Conservation (phyloP, 2,329 filamentous ascomycete species). For the Apiospora kogelbergensis region DNA sequence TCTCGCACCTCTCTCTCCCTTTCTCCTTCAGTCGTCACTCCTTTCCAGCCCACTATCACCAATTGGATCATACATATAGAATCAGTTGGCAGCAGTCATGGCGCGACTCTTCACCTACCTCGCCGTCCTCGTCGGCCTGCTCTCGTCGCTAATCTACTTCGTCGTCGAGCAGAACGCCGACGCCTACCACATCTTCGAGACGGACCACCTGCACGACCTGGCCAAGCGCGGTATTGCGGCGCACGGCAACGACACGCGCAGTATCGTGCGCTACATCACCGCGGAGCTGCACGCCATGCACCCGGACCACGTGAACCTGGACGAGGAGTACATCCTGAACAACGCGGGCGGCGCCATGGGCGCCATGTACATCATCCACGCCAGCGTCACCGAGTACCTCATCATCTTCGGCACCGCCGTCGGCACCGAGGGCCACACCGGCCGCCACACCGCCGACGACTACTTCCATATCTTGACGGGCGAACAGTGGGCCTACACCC, state of each 20-base stretch:
- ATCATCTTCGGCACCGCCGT: slow-evolving; percentile 84
- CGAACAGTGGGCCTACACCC: slow-evolving; percentile 72
- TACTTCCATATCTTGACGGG: slow-evolving; percentile 90
- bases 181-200: slow-evolving; percentile 74
- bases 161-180: slow-evolving; percentile 60
- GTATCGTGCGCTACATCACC: slow-evolving; percentile 70
- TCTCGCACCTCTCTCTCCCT: not conserved
- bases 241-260: slow-evolving; percentile 74
- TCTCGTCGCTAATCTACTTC: slow-evolving; percentile 53
- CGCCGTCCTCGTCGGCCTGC: slow-evolving; percentile 32
- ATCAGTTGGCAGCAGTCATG: not conserved
- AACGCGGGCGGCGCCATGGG: slow-evolving; percentile 92
- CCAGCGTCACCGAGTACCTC: slow-evolving; percentile 85
- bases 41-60: not conserved
- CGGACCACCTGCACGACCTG: slow-evolving; percentile 66
- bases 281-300: slow-evolving; percentile 59
- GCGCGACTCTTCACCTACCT: slow-evolving; percentile 12
- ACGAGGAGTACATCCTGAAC: slow-evolving; percentile 89
- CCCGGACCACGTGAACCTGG: slow-evolving; percentile 60
- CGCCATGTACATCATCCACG: slow-evolving; percentile 86
- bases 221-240: slow-evolving; percentile 63
- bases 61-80: not conserved
- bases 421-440: slow-evolving; percentile 85
- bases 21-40: not conserved
- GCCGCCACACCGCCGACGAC: slow-evolving; percentile 88